These are phyloP conservation scores for Picea sitchensis DNA, from an alignment of 75 land plant species.

Conservation along the genomic window DNA sequence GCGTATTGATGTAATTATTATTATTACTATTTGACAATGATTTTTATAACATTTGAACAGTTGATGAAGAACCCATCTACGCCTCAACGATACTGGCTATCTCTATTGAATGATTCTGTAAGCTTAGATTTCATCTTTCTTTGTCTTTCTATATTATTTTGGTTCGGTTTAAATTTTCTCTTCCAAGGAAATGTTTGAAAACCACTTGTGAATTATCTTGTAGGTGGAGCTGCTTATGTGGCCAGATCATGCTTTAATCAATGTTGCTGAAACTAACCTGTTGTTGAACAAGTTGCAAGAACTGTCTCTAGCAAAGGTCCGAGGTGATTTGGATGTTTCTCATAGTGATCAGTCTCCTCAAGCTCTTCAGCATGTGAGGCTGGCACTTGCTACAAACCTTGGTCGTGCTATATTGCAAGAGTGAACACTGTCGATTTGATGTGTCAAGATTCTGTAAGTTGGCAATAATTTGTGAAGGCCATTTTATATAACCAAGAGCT, in stretches of 20 bases:
- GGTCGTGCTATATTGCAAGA: conserved; percentile 85
- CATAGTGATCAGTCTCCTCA: conserved; percentile 32
- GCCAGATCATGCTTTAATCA: conserved; percentile 63
- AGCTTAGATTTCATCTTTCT: conserved; percentile 17
- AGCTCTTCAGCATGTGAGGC: conserved; percentile 62
- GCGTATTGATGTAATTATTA: not conserved
- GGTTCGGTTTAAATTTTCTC: not conserved
- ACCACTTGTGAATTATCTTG: not conserved
- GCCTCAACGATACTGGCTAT: conserved; percentile 82
- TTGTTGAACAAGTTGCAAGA: conserved; percentile 81
- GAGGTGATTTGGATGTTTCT: conserved; percentile 53
- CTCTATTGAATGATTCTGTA: conserved; percentile 83
- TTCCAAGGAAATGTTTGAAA: too few species aligned
- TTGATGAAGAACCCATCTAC: conserved; percentile 83
- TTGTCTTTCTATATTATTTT: not conserved
- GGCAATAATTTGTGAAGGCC: not conserved
- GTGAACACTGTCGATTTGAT: not conserved
- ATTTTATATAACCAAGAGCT: too few species aligned
- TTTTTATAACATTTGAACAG: conserved; percentile 32
- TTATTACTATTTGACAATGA: not conserved
- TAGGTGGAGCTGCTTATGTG: conserved; percentile 86
- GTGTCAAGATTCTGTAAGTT: not conserved
- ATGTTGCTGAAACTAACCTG: conserved; percentile 68
- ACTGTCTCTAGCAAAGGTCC: conserved; percentile 60
- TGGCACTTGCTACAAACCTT: conserved; percentile 85